These are phyloP conservation scores for Trichoderma simmonsii DNA, from an alignment of 2,329 filamentous ascomycete species.

Conservation along the genomic window DNA sequence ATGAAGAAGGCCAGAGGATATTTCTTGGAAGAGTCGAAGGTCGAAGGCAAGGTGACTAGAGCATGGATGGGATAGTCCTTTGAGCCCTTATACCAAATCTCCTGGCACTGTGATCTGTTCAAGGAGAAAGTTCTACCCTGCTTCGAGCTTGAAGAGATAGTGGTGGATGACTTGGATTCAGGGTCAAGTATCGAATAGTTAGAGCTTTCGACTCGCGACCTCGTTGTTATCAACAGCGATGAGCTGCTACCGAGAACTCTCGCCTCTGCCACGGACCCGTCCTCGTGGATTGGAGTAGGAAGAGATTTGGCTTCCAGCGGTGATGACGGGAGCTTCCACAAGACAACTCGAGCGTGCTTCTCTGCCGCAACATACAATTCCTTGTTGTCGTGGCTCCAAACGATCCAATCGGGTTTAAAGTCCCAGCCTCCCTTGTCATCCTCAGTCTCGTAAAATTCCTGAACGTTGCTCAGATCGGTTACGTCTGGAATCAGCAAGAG, in stretches of 20 bases:
- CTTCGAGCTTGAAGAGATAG: slow-evolving; percentile 63
- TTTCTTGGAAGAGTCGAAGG: slow-evolving; percentile 66
- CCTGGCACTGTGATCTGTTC: slow-evolving; percentile 58
- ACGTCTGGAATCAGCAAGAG: slow-evolving; percentile 64
- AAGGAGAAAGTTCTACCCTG: slow-evolving; percentile 66
- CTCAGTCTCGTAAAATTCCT: slow-evolving; percentile 59
- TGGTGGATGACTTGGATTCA: slow-evolving; percentile 31
- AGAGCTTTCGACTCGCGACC: slow-evolving; percentile 69
- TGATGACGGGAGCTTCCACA: slow-evolving; percentile 61
- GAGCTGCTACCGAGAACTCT: slow-evolving; percentile 47
- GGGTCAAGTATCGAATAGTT: slow-evolving; percentile 61
- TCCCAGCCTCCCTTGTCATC: slow-evolving; percentile 65
- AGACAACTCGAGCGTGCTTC: slow-evolving; percentile 58
- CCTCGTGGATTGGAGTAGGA: slow-evolving; percentile 48
- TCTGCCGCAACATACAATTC: slow-evolving; percentile 73
- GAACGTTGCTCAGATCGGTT: slow-evolving; percentile 52
- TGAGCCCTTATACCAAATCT: slow-evolving; percentile 67
- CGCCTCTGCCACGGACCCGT: slow-evolving; percentile 55
- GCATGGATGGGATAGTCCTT: slow-evolving; percentile 66
- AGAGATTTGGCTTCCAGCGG: slow-evolving; percentile 47
- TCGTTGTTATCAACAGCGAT: slow-evolving; percentile 62
- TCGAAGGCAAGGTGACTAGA: slow-evolving; percentile 60
- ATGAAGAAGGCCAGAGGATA: slow-evolving; percentile 79
- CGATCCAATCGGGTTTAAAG: slow-evolving; percentile 51
- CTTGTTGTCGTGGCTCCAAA: slow-evolving; percentile 57